Conservation (phyloP, 2,329 filamentous ascomycete species). For the Aureobasidium subglaciale region DNA sequence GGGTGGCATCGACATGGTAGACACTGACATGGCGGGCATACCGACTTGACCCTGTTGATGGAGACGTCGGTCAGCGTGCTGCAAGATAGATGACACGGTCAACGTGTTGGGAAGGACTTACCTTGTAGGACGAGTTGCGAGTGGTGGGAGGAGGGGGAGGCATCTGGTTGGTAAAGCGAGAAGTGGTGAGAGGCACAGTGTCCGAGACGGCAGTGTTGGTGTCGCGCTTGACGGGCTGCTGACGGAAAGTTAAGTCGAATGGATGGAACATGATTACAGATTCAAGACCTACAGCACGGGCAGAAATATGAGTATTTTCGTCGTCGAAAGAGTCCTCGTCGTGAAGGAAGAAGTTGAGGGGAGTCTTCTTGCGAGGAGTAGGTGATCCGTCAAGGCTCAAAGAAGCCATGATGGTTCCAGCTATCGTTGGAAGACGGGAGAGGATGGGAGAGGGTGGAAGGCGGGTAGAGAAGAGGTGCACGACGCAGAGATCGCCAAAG, state of each 20-base stretch:
- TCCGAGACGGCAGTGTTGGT: neutral
- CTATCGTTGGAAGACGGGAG: neutral
- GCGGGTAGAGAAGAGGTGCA: neutral
- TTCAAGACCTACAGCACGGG: slow-evolving; percentile 3
- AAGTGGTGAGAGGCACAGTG: slow-evolving; percentile 30
- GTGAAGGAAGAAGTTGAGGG: slow-evolving; percentile 21
- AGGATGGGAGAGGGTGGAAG: neutral
- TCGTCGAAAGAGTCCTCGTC: slow-evolving; percentile 8
- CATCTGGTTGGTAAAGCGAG: slow-evolving; percentile 29
- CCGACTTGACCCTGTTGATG: neutral
- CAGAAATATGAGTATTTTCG: slow-evolving; percentile 3
- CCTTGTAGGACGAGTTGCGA: slow-evolving; percentile 8
- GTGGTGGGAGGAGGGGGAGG: slow-evolving; percentile 10
- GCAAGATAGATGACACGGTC: neutral
- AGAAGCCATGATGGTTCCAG: slow-evolving; percentile 28
- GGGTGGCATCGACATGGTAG: neutral
- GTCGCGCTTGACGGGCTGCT: slow-evolving; percentile 2
- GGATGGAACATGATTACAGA: slow-evolving; percentile 1
- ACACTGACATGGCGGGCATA: neutral
- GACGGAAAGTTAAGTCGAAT: slow-evolving; percentile 1
- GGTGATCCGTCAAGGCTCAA: slow-evolving; percentile 31
- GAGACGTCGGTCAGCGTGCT: neutral
- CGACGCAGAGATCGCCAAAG: neutral
- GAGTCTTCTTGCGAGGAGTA: slow-evolving; percentile 32
- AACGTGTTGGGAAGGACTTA: neutral